These are phyloP conservation scores for Ensete glaucum DNA, from an alignment of 176 grass and related monocot species.

Conservation along the genomic window DNA sequence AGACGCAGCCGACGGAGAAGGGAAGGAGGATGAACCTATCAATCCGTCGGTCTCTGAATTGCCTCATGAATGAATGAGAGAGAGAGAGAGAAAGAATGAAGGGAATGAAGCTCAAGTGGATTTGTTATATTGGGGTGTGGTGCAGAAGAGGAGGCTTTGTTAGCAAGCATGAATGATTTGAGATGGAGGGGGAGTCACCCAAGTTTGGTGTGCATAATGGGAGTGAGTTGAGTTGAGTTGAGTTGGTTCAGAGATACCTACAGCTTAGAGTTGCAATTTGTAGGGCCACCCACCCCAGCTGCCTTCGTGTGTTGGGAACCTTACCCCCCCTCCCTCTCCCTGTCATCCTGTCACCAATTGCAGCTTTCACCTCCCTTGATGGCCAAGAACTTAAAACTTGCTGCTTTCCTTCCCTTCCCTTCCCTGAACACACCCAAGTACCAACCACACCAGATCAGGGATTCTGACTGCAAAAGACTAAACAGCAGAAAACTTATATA, in stretches of 20 bases:
- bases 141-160: conserved; percentile 21
- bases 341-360: not conserved
- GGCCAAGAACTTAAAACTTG: not conserved
- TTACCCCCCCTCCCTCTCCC: not conserved
- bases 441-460: not conserved
- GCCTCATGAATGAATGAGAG: conserved; percentile 1
- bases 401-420: not conserved
- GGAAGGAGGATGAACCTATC: conserved; percentile 53
- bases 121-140: conserved; percentile 14
- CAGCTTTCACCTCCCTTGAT: not conserved
- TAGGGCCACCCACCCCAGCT: not conserved
- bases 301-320: not conserved
- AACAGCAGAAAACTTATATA: not conserved
- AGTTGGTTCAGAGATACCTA: conserved; percentile 1
- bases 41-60: conserved; percentile 67
- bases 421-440: not conserved
- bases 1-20: conserved; percentile 83
- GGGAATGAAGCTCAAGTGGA: not conserved
- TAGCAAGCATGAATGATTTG: conserved; percentile 23
- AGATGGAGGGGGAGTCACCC: not conserved
- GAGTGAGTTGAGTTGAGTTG: conserved; percentile 2
- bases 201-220: conserved; percentile 22
- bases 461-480: not conserved
- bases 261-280: not conserved
- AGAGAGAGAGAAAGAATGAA: conserved; percentile 1